A percentile compares a stretch with the other conserved stretches of the same genome.
Evolutionary conservation across 768 basidiomycete genomes (phyloP).

Genomic region (Termitomyces sp.): DNA sequence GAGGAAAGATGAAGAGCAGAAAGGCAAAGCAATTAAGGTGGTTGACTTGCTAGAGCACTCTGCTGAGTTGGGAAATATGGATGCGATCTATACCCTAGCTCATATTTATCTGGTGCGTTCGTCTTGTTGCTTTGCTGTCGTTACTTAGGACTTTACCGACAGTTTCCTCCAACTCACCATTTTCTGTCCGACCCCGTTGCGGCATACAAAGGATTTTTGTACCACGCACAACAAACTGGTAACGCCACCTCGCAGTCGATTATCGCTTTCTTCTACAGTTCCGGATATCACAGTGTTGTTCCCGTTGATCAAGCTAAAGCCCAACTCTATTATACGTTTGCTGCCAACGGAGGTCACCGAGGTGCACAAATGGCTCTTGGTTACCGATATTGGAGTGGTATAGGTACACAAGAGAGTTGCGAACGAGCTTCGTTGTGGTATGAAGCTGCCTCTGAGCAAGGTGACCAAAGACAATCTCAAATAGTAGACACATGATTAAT

Average conservation of each 20-base stretch:
- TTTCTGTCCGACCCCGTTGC: constrained; percentile 56
- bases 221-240: constrained; percentile 66
- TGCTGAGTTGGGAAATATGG: constrained; percentile 67
- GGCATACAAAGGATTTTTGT: constrained; percentile 57
- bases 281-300: constrained; percentile 68
- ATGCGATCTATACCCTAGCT: constrained; percentile 67
- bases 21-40: constrained; percentile 73
- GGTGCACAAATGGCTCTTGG: constrained; percentile 91
- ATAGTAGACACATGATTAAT: neutral
- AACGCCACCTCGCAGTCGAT: constrained; percentile 84
- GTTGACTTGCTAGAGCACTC: constrained; percentile 78
- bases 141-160: neutral
- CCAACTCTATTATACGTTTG: constrained; percentile 90
- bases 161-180: constrained; percentile 74
- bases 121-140: neutral
- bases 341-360: constrained; percentile 81
- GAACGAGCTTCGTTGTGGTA: constrained; percentile 84
- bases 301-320: constrained; percentile 74
- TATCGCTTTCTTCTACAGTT: constrained; percentile 84
- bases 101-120: constrained; percentile 59
- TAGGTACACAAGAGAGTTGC: constrained; percentile 86
- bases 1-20: constrained; percentile 61
- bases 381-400: constrained; percentile 94
- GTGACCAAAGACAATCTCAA: constrained; percentile 27
- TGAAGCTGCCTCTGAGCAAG: constrained; percentile 80